phyloP scores from a whole-genome alignment of 2,329 filamentous ascomycete species.

The Talaromyces sp. region DNA sequence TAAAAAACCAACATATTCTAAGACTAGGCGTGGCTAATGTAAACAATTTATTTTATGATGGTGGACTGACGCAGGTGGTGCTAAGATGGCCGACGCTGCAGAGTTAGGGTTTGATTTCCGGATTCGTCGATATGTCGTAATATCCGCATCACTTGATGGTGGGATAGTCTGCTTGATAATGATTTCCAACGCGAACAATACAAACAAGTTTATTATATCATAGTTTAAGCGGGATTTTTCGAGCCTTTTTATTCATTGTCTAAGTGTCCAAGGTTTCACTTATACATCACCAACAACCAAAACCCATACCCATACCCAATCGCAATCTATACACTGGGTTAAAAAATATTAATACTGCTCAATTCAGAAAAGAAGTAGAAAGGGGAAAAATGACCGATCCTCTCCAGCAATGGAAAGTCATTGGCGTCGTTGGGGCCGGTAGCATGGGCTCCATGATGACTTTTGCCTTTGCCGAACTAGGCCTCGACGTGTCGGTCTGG shows the following conservation, averaged over 20 bases:
- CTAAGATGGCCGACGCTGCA: no score
- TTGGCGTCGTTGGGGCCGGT: conserved; percentile 36
- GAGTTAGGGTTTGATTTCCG: neutral
- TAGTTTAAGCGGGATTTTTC: neutral
- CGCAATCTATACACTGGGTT: neutral
- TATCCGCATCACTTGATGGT: neutral
- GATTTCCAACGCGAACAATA: neutral
- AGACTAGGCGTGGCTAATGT: neutral
- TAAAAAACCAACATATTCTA: neutral
- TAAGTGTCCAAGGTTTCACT: neutral
- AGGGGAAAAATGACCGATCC: conserved; percentile 14
- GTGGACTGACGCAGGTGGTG: neutral
- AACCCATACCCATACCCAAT: neutral
- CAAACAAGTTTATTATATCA: neutral
- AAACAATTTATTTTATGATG: neutral
- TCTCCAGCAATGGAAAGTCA: conserved; percentile 27
- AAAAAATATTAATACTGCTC: neutral
- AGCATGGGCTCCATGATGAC: conserved; percentile 42
- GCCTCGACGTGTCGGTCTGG: conserved; percentile 36
- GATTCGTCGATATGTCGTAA: neutral
- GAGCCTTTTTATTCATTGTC: neutral
- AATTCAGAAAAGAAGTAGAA: neutral
- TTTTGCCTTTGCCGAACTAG: conserved; percentile 35
- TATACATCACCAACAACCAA: neutral
- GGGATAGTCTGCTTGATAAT: neutral